Base-by-base conservation (phyloP, 164 flowering plant genomes). In the Stephania yunnanensis region DNA sequence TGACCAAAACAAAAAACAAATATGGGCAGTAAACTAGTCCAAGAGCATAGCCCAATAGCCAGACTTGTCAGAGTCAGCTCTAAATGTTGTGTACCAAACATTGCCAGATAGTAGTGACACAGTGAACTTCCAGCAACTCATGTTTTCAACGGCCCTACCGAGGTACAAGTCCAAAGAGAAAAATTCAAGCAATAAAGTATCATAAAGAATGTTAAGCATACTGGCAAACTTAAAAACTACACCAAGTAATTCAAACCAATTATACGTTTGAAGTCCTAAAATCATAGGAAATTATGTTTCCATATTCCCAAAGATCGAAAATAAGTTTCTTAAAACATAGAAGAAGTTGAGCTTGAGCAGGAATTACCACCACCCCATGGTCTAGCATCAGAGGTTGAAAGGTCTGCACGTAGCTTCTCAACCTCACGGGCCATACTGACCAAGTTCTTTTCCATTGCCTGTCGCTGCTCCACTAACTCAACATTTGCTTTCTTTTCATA, bases 381-480 rank as follows among this genome's bases (percentile, higher is more conserved):
- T 85, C 97, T 84, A 77, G 73, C 82, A 81, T 88, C 92, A 67
- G 81, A 67, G 81, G 73, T 86, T 17, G 89, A 74, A 80, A 86
- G 84, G 77, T 95, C 98, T 42, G 91, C 92, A 46, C 93, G 92
- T 20, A 95, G 84, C 84, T 89, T 95, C 80, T 95, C 99, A 79
- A 89, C 89, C 84, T 95, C 99, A 55, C 97, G 91, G 53, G 97
- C 96, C 97, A 95, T 90, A 67, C 91, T 85, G 76, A 93, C 85
- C 86, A 95, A 79, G 79, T 91, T 92, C 77, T 90, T 93, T 87
- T 95, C 97, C 98, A 92, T 90, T 53, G 88, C 84, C 74, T 90
- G 95, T 71, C 91, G 86, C 77, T 95, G 98, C 68, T 92, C 97
- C 87, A 90, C 66, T 79, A 92, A 75, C 83, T 91, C 98, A 73